Conservation (phyloP, 225 moss, liverwort and hornwort genomes). For the Pseudoscleropodium purum region DNA sequence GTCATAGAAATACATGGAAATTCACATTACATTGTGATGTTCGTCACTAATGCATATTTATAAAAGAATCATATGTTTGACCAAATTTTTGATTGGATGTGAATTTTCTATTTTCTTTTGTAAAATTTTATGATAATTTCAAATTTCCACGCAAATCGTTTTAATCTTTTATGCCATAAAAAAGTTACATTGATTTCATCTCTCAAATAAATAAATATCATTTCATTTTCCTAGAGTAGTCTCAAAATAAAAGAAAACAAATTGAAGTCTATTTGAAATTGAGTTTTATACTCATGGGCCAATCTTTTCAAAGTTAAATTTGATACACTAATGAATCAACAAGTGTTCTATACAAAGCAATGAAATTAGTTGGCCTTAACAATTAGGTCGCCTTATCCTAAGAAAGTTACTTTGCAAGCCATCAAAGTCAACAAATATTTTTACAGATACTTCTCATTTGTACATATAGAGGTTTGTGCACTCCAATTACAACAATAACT, state of each 20-base stretch:
- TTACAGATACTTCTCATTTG: not conserved
- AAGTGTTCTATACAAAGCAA: fast-evolving
- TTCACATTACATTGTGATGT: not conserved
- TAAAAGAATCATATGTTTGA: not conserved
- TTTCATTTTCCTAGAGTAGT: fast-evolving
- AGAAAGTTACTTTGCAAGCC: not conserved
- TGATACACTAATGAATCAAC: fast-evolving
- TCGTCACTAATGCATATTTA: not conserved
- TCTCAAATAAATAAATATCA: not conserved
- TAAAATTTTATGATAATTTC: not conserved
- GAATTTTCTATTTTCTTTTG: not conserved
- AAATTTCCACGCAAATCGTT: not conserved
- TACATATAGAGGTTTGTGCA: not conserved
- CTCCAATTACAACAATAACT: not conserved
- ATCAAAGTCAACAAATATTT: not conserved
- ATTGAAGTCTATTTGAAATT: not conserved
- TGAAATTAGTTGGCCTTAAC: not conserved
- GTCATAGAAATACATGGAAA: not conserved
- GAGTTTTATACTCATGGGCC: not conserved
- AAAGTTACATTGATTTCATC: not conserved
- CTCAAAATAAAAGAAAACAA: not conserved
- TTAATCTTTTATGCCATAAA: not conserved
- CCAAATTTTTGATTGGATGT: not conserved
- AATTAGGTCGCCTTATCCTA: not conserved
- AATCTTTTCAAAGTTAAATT: not conserved